These are phyloP conservation scores for Paradendryphiella salina DNA, from an alignment of 2,329 filamentous ascomycete species.

Conservation along the genomic window DNA sequence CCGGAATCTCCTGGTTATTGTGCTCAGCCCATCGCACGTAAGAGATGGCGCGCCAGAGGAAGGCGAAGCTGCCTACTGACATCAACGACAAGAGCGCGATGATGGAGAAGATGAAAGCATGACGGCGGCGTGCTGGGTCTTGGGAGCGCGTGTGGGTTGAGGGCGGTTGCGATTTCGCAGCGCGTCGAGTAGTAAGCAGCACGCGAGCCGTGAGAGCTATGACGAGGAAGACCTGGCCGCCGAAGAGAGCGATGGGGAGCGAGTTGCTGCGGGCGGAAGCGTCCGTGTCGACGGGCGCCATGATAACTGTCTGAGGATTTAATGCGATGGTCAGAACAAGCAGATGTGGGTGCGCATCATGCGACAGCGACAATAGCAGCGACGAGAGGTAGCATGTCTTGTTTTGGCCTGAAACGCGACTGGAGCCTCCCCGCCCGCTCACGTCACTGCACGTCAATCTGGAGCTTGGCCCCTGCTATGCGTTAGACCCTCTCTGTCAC, in stretches of 20 bases:
- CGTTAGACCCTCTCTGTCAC: conserved; percentile 14
- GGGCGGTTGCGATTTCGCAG: conserved; percentile 40
- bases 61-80: conserved; percentile 51
- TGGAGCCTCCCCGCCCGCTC: conserved; percentile 22
- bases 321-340: conserved; percentile 10
- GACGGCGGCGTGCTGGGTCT: conserved; percentile 34
- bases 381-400: conserved; percentile 17
- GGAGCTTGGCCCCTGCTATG: conserved; percentile 11
- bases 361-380: conserved; percentile 9
- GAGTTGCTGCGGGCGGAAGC: conserved; percentile 38
- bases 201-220: conserved; percentile 37
- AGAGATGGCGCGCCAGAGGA: conserved; percentile 52
- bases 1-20: conserved; percentile 48
- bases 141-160: conserved; percentile 41
- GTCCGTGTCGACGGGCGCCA: conserved; percentile 44
- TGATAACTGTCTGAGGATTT: conserved; percentile 15
- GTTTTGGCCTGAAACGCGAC: conserved; percentile 35
- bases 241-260: conserved; percentile 39
- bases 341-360: conserved; percentile 18
- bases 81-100: conserved; percentile 54
- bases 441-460: conserved; percentile 28
- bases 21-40: conserved; percentile 57
- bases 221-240: conserved; percentile 38
- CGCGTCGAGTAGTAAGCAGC: conserved; percentile 35
- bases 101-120: conserved; percentile 48